Evolutionary conservation across 192 early-diverging fungal species (phyloP), one percentile per base, ranked within the genome.

Genomic region (Pilaira anomala): DNA sequence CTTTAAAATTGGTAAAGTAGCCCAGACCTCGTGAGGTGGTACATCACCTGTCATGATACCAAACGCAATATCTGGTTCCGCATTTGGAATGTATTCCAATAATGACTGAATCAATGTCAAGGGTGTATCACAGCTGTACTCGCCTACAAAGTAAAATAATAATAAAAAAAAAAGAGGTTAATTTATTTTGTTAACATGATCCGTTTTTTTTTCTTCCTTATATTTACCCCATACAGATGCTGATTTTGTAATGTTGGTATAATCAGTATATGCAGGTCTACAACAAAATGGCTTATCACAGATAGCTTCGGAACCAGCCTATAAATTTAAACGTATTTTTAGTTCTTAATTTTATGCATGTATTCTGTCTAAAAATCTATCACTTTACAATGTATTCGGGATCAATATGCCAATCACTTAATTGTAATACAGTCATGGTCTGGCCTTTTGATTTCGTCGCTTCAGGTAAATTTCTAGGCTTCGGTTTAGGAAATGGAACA

Each of bases 11-110:
- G 75, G 75, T 7, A 67, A 13, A 6, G 76, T 78, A 12, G 63
- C 54, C 82, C 82, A 84, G 12, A 84, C 63, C 54, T 84, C 74
- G 19, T 84, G 82, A 2, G 82, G 82, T 44, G 80, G 80, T 12
- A 84, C 51, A 63, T 84, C 82, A 36, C 82, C 82, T 9, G 82
- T 84, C 40, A 84, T 45, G n/a, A 84, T 77, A 44, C 74, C 71
- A 58, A 81, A 80, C 44, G 40, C 65, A 26, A 76, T 66, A 19
- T 79, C 58, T 11, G 70, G 63, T 39, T 66, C 72, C 14, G 74
- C 74, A 0, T 60, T 72, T 40, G 75, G 75, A 14, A 84, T 79
- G 42, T 63, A 70, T 30, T 78, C 67, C 14, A 84, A 60, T 51
- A 80, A 45, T 22, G 78, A 75, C 36, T 71, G 52, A n/a, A 77